phyloP scores from a whole-genome alignment of 106 monocot genomes.

The Dendrobium chrysotoxum region DNA sequence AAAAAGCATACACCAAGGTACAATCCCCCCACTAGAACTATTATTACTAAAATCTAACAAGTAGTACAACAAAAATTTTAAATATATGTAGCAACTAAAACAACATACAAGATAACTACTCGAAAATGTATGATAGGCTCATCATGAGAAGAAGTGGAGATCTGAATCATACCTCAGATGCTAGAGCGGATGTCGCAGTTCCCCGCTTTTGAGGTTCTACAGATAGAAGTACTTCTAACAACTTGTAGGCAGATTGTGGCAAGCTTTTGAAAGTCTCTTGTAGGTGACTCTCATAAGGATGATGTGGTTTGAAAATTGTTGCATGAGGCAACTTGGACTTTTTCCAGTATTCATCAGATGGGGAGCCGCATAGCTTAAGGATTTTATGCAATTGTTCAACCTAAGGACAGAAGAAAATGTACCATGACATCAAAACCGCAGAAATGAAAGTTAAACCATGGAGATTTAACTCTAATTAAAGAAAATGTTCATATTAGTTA shows the following conservation, averaged over 20 bases:
- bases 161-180: conserved; percentile 33
- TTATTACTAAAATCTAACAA: too few species aligned
- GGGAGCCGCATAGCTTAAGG: conserved; percentile 79
- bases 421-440: neutral
- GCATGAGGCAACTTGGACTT: conserved; percentile 70
- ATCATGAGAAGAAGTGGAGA: neutral
- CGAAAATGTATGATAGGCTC: neutral
- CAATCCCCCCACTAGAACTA: too few species aligned
- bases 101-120: neutral
- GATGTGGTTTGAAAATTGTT: conserved; percentile 68
- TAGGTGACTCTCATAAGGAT: conserved; percentile 48
- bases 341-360: conserved; percentile 69
- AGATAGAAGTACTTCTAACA: conserved; percentile 52
- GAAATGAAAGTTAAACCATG: neutral
- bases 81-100: too few species aligned
- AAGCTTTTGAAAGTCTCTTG: conserved; percentile 36
- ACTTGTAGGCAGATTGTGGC: conserved; percentile 29
- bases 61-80: too few species aligned
- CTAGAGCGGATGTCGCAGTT: conserved; percentile 47
- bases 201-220: conserved; percentile 63
- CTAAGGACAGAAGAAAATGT: conserved; percentile 20
- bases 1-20: too few species aligned
- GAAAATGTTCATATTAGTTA: too few species aligned
- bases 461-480: neutral
- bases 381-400: conserved; percentile 80